Evolutionary conservation across 106 monocot genomes (phyloP).

Genomic region (Dioscorea alata): DNA sequence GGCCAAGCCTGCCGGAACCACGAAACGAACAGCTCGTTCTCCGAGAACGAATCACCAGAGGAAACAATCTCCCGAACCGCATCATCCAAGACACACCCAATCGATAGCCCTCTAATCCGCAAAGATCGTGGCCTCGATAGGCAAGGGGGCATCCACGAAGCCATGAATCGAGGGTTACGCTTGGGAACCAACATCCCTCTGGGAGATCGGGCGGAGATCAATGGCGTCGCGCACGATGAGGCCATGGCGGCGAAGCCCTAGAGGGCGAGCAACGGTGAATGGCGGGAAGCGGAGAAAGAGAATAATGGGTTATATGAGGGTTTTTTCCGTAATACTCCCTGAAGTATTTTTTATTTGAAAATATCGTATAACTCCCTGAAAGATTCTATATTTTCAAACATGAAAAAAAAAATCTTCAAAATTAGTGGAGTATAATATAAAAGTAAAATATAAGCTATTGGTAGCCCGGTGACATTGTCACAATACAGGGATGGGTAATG

Average conservation of each 20-base stretch:
- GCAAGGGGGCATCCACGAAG: not conserved
- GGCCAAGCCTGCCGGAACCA: constrained; percentile 83
- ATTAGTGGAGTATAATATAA: too few relatives aligned
- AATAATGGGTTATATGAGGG: too few relatives aligned
- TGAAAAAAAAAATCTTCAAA: too few relatives aligned
- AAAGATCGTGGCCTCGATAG: not conserved
- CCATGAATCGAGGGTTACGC: not conserved
- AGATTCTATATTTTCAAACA: too few relatives aligned
- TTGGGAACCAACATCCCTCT: not conserved
- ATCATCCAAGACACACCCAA: not conserved
- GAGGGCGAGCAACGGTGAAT: too few relatives aligned
- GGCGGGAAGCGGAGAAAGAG: too few relatives aligned
- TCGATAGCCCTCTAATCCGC: not conserved
- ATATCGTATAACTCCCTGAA: too few relatives aligned
- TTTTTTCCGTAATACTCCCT: too few relatives aligned
- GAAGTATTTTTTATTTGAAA: too few relatives aligned
- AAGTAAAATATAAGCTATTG: too few relatives aligned
- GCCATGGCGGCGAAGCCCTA: not conserved
- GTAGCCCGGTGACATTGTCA: too few relatives aligned
- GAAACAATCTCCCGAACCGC: not conserved
- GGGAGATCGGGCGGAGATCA: not conserved
- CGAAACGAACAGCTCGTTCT: constrained; percentile 49
- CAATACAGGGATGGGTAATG: too few relatives aligned
- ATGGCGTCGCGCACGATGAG: not conserved
- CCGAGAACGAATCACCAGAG: not conserved